A percentile compares a stretch with the other conserved stretches of the same genome.
Conservation (phyloP, 2,329 filamentous ascomycete genomes). For the Scortechinia acanthostroma region DNA sequence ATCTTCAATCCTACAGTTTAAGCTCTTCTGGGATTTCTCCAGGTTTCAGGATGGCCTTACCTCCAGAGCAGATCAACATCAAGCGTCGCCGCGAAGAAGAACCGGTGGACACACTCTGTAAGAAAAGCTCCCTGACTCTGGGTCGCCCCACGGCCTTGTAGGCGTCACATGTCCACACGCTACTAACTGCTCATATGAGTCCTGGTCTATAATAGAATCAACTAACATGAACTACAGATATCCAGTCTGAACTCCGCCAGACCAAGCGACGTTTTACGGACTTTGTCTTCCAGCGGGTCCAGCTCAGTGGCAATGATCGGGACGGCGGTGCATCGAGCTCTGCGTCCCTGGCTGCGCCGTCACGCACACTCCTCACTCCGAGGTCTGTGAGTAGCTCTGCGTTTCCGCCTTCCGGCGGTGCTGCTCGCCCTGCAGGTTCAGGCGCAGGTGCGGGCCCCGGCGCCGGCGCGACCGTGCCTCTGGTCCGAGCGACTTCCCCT, state of each 20-base stretch:
- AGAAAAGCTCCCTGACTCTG: constrained; percentile 4
- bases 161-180: not conserved
- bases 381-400: not conserved
- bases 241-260: constrained; percentile 29
- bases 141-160: no score
- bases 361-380: not conserved
- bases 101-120: constrained; percentile 44
- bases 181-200: no score
- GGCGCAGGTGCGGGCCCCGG: constrained; percentile 9
- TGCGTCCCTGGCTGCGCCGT: constrained; percentile 5
- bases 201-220: no score
- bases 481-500: constrained; percentile 28
- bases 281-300: constrained; percentile 33
- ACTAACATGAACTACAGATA: constrained; percentile 18
- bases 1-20: no score
- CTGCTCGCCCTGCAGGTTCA: not conserved
- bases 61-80: constrained; percentile 40
- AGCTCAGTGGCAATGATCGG: constrained; percentile 10
- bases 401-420: not conserved
- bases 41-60: constrained; percentile 29
- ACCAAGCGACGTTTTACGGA: constrained; percentile 37
- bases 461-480: constrained; percentile 18
- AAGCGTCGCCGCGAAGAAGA: constrained; percentile 48
- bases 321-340: constrained; percentile 7
- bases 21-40: no score